Evolutionary conservation across 345 rosid genomes (phyloP), one percentile per base, ranked within the genome.

Genomic region (Hibiscus tridactylites): DNA sequence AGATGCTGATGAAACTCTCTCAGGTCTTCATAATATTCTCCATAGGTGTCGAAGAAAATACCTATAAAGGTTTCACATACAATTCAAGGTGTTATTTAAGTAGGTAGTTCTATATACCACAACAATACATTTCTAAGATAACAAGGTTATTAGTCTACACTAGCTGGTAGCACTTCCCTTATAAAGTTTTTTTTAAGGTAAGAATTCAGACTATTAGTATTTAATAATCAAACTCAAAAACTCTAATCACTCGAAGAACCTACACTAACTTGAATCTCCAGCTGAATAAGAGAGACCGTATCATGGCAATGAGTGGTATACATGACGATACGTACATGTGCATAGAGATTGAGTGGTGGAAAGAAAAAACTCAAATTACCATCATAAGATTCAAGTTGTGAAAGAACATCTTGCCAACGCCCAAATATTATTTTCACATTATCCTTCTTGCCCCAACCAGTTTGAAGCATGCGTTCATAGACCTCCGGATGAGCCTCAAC

Each of bases 401-500:
- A 73, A 80, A 93, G 65, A 80, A 85, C 88, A 72, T 93, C 97
- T 76, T 91, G 98, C 98, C 94, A 93, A 54, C 92, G 91, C 24
- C 97, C 97, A 71, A 91, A 89, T 9, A 91, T 73, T 52, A 91
- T 87, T 81, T 76, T 81, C 56, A 90, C 87, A 53, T 90, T 90
- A 65, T 83, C 81, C 78, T 83, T 93, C 53, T 87, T 79, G 37
- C 80, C 89, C 96, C 96, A 93, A 46, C 97, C 94, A 52, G 77
- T 77, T 10, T 72, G 79, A 70, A 93, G 77, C 97, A 91, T 90
- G 13, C 96, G 91, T 50, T 86, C 79, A 65, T 85, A 87, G 52
- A 93, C 94, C 72, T 87, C 90, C 0, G 92, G 94, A 64, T 89
- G 98, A 42, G 97, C 98, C 82, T 90, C 98, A 28, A 91, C 82